These are phyloP conservation scores for Fistulina hepatica DNA, from an alignment of 1,284 basidiomycete genomes.

Conservation along the genomic window DNA sequence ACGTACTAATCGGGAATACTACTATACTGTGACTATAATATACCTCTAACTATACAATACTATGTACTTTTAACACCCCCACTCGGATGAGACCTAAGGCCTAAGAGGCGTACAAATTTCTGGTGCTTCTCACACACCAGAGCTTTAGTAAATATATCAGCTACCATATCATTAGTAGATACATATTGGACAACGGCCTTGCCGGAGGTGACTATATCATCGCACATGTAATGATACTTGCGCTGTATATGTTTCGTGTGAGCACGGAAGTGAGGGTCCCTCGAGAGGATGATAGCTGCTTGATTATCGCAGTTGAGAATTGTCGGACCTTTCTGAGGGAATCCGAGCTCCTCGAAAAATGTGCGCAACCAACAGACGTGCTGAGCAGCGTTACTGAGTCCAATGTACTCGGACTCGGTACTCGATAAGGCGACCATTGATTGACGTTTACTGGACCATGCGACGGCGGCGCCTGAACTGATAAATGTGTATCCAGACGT, in stretches of 20 bases:
- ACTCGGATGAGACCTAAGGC: constrained; percentile 15
- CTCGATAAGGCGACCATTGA: constrained; percentile 22
- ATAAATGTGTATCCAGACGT: constrained; percentile 23
- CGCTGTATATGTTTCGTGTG: constrained; percentile 18
- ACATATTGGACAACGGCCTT: constrained; percentile 14
- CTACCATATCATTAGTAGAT: constrained; percentile 18
- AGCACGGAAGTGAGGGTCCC: constrained; percentile 15
- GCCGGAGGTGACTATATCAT: constrained; percentile 17
- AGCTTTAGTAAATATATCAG: constrained; percentile 20
- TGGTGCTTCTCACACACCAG: constrained; percentile 14
- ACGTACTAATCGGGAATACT: too few relatives aligned
- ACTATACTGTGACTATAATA: too few relatives aligned
- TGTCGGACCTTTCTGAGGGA: constrained; percentile 17
- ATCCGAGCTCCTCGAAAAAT: constrained; percentile 18
- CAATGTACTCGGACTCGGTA: constrained; percentile 29
- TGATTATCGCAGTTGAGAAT: constrained; percentile 19
- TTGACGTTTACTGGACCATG: constrained; percentile 24
- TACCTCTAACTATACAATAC: too few relatives aligned
- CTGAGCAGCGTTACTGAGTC: constrained; percentile 18
- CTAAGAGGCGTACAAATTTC: constrained; percentile 18
- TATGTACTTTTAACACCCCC: constrained; percentile 15
- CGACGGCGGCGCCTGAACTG: constrained; percentile 17
- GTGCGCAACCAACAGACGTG: constrained; percentile 19
- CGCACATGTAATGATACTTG: constrained; percentile 21
- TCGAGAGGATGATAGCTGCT: constrained; percentile 11